These are phyloP conservation scores for Glebionis coronaria DNA, from an alignment of 129 eudicot species.

Conservation along the genomic window DNA sequence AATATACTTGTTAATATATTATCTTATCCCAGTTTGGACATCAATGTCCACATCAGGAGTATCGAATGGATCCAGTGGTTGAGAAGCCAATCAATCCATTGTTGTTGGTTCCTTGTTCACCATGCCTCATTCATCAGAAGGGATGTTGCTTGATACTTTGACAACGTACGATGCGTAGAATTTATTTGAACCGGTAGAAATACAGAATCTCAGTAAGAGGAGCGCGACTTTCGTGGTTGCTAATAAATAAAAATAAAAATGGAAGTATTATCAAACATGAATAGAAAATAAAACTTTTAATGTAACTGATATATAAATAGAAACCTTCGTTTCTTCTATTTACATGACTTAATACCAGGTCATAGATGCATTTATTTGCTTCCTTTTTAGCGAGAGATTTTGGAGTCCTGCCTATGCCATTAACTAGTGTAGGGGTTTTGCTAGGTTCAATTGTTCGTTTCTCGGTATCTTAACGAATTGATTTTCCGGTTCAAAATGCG, in stretches of 20 bases:
- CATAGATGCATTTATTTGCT: too few species aligned
- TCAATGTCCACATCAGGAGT: slow-evolving; percentile 49
- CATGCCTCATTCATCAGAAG: slow-evolving; percentile 33
- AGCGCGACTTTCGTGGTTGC: slow-evolving; percentile 56
- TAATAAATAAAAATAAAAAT: slow-evolving; percentile 27
- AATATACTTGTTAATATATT: too few species aligned
- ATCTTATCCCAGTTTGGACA: background rate
- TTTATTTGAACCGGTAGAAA: slow-evolving; percentile 31
- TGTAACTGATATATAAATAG: background rate
- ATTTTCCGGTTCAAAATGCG: too few species aligned
- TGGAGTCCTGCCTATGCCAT: slow-evolving; percentile 5
- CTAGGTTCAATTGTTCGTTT: too few species aligned
- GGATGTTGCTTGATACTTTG: slow-evolving; percentile 38
- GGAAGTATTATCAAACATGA: background rate
- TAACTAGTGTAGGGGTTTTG: too few species aligned
- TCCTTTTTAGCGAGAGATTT: too few species aligned
- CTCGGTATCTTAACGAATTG: too few species aligned
- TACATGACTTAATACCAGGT: too few species aligned
- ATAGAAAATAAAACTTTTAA: background rate
- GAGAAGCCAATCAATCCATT: too few species aligned
- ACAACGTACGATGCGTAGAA: slow-evolving; percentile 28
- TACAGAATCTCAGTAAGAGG: slow-evolving; percentile 33
- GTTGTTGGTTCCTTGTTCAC: slow-evolving; percentile 35
- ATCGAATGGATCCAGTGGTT: slow-evolving; percentile 57
- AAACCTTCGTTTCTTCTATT: slow-evolving; percentile 48